Conservation (phyloP, 2,329 filamentous ascomycete genomes). For the Pseudophaeomoniella oleicola region DNA sequence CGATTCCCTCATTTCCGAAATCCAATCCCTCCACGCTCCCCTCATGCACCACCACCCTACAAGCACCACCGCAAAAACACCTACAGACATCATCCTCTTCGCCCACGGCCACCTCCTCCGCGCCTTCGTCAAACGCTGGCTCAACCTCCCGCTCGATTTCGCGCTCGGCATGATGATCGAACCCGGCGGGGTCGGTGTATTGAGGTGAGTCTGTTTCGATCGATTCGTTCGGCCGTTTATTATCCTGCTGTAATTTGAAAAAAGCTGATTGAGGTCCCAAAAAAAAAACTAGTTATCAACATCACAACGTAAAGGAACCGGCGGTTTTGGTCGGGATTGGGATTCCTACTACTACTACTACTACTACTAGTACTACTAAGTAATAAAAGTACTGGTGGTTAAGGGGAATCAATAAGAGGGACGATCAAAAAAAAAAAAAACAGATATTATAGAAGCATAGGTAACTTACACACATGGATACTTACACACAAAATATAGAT, state of each 20-base stretch:
- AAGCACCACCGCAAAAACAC: conserved; percentile 22
- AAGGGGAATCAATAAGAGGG: too few species aligned
- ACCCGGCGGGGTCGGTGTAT: conserved; percentile 26
- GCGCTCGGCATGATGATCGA: conserved; percentile 28
- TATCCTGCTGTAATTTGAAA: conserved; percentile 6
- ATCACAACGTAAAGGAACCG: conserved; percentile 62
- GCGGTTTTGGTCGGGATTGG: conserved; percentile 65
- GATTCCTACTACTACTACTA: conserved; percentile 35
- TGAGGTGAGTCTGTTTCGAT: conserved; percentile 17
- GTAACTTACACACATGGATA: too few species aligned
- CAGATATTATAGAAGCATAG: too few species aligned
- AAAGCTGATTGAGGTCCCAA: conserved; percentile 11
- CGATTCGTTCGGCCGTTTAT: not conserved
- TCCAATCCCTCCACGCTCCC: conserved; percentile 23
- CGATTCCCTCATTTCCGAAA: conserved; percentile 26
- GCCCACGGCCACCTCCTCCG: conserved; percentile 32
- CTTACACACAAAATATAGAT: too few species aligned
- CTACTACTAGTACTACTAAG: too few species aligned
- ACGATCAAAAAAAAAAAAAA: too few species aligned
- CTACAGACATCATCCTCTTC: conserved; percentile 23
- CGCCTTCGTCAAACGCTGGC: conserved; percentile 32
- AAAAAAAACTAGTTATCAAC: conserved; percentile 69
- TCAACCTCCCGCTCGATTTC: conserved; percentile 26
- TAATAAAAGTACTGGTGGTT: too few species aligned
- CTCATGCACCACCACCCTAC: too few species aligned